Evolutionary conservation across 2,329 filamentous ascomycete genomes (phyloP).

Genomic region (Exophiala spinifera): DNA sequence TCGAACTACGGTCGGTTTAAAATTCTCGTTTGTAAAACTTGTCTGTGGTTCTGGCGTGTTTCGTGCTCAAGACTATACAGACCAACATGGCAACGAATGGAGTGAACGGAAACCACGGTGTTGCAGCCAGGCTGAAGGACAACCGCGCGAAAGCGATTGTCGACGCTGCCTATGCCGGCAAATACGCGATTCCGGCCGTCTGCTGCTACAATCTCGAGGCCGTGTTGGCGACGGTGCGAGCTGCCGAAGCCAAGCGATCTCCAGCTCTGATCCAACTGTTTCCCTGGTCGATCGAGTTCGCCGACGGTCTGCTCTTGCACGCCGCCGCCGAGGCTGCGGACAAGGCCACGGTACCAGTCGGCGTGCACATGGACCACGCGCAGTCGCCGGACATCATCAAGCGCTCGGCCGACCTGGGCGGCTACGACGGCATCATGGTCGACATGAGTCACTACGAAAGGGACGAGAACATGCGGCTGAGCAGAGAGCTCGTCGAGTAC

Average conservation of each 20-base stretch:
- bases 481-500: constrained; percentile 59
- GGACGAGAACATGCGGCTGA: constrained; percentile 65
- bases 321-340: constrained; percentile 57
- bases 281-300: constrained; percentile 69
- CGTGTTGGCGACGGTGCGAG: constrained; percentile 65
- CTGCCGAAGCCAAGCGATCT: constrained; percentile 64
- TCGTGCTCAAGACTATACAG: no score
- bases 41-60: no score
- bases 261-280: constrained; percentile 71
- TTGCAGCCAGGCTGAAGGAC: no score
- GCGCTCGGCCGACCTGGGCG: constrained; percentile 56
- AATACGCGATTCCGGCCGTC: no score
- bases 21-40: no score
- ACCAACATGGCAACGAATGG: no score
- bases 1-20: no score
- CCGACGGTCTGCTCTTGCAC: constrained; percentile 54
- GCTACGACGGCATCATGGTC: constrained; percentile 69
- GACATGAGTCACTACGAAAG: constrained; percentile 73
- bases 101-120: no score
- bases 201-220: constrained; percentile 73
- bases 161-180: no score
- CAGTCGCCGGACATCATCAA: constrained; percentile 62
- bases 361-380: constrained; percentile 65
- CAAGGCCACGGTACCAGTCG: constrained; percentile 57
- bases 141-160: no score